Base-by-base conservation (phyloP, 805 yeast genomes). In the Wickerhamiella vanderwaltii region DNA sequence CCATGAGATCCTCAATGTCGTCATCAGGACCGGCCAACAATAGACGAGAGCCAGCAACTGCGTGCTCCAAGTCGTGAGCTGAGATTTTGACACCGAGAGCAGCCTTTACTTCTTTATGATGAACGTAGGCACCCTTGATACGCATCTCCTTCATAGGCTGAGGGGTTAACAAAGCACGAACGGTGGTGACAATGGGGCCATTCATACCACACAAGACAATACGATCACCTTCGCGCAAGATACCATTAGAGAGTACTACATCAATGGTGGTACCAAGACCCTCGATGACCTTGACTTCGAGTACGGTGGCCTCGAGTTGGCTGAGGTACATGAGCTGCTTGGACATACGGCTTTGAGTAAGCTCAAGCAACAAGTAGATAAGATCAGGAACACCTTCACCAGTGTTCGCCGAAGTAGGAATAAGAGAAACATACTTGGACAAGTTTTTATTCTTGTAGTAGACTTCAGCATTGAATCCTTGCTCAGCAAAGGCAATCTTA, bases 371-470 rank as follows among this genome's bases (percentile, higher is more conserved):
- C 63, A 91, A 73, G 88, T 95, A 86, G 58, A 91, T 75, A 67
- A 91, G 72, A 75, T 91, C 99, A 39, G 99, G 98, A 54, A 91
- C 93, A 82, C 99, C 99, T 67, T 91, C 99, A 63, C 99, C 99
- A 11, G 96, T 87, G 34, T 87, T 93, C 43, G 99, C 99, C 48
- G 97, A 88, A 15, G 99, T 91, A 54, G 99, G 98, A 34, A 91
- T 95, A 55, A 91, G 81, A 28, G 96, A 86, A 43, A 91, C 98
- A 57, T 79, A 85, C 62, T 86, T 85, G 43, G 96, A 67, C 73
- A 88, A 67, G 68, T 88, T 91, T 64, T 80, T 82, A 73, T 91
- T 91, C 64, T 88, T 84, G 82, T 71, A 91, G 65, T 91, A 91
- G 50, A 91, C 72, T 66, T 93, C 98, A 43, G 97, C 83, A 69